Evolutionary conservation across 352 stramenopile species (phyloP).

Genomic region (Phytophthora cryptogea): DNA sequence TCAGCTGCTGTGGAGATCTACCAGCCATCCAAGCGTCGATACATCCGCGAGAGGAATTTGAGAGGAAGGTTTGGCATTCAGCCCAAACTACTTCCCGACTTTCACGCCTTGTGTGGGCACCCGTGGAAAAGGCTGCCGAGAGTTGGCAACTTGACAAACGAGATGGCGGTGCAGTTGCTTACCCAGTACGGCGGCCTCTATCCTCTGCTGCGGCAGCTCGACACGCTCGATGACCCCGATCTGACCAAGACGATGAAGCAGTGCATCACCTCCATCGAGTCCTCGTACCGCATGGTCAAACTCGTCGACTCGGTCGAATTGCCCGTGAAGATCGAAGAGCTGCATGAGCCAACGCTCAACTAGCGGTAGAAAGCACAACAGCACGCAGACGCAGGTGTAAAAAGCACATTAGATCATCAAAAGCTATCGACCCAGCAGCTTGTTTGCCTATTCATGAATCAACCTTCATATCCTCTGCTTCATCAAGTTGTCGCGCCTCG

Average conservation of each 20-base stretch:
- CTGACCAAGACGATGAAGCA: conserved; percentile 73
- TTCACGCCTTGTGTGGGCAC: conserved; percentile 67
- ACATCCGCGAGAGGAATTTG: conserved; percentile 66
- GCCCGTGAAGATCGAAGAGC: conserved; percentile 52
- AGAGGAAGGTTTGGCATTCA: conserved; percentile 60
- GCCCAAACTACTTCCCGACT: conserved; percentile 59
- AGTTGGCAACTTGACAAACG: conserved; percentile 59
- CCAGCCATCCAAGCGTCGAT: conserved; percentile 70
- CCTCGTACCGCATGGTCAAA: conserved; percentile 78
- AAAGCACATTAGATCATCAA: conserved; percentile 34
- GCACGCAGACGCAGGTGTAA: conserved; percentile 20
- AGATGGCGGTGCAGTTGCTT: conserved; percentile 65
- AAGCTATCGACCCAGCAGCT: conserved; percentile 21
- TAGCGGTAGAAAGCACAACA: conserved; percentile 6
- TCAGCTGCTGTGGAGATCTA: conserved; percentile 63
- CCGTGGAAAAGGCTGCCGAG: conserved; percentile 70
- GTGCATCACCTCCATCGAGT: conserved; percentile 74
- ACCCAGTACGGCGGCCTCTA: conserved; percentile 62
- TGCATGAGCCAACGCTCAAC: conserved; percentile 44
- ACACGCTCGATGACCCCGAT: conserved; percentile 54
- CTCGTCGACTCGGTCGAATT: conserved; percentile 56
- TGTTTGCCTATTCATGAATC: conserved; percentile 33
- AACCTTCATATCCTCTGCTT: conserved; percentile 37
- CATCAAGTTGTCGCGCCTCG: conserved; percentile 23
- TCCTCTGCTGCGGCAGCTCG: conserved; percentile 61